These are phyloP conservation scores for Xanthoparmelia taractica DNA, from an alignment of 495 filamentous ascomycete genomes.

Conservation along the genomic window DNA sequence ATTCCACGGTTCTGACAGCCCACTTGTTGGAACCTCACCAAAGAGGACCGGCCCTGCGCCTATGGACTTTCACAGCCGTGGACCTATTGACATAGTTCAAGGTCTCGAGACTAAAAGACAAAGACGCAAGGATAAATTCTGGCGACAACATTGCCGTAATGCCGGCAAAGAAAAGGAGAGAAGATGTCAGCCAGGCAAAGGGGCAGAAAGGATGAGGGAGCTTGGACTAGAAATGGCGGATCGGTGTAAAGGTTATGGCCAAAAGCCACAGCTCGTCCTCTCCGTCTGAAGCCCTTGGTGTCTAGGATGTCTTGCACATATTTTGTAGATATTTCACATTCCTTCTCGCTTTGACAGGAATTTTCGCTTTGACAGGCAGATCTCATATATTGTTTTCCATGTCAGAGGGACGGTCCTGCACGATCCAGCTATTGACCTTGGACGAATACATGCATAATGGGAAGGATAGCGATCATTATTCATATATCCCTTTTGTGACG, in stretches of 20 bases:
- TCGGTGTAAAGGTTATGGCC: slow-evolving; percentile 55
- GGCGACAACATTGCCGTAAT: slow-evolving; percentile 71
- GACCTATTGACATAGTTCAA: slow-evolving; percentile 94
- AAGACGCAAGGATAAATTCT: slow-evolving; percentile 81
- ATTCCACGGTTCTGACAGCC: slow-evolving; percentile 30
- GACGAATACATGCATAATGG: neutral
- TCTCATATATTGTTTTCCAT: slow-evolving; percentile 8
- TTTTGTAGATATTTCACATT: slow-evolving; percentile 8
- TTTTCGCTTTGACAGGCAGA: neutral
- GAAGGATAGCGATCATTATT: slow-evolving; percentile 1
- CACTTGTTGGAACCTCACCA: slow-evolving; percentile 35
- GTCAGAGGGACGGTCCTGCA: neutral
- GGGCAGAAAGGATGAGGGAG: slow-evolving; percentile 89
- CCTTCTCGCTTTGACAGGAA: slow-evolving; percentile 1
- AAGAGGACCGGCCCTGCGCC: slow-evolving; percentile 23
- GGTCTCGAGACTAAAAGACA: slow-evolving; percentile 91
- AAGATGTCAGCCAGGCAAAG: slow-evolving; percentile 66
- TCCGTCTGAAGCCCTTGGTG: slow-evolving; percentile 49
- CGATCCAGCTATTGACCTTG: slow-evolving; percentile 2
- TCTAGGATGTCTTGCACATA: slow-evolving; percentile 7
- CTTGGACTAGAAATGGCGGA: slow-evolving; percentile 80
- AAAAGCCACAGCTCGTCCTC: slow-evolving; percentile 67
- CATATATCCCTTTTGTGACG: neutral
- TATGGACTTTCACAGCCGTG: slow-evolving; percentile 53
- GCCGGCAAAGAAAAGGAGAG: slow-evolving; percentile 55